Evolutionary conservation across 176 grass and related monocot genomes (phyloP).

Genomic region (Tillandsia fasciculata): DNA sequence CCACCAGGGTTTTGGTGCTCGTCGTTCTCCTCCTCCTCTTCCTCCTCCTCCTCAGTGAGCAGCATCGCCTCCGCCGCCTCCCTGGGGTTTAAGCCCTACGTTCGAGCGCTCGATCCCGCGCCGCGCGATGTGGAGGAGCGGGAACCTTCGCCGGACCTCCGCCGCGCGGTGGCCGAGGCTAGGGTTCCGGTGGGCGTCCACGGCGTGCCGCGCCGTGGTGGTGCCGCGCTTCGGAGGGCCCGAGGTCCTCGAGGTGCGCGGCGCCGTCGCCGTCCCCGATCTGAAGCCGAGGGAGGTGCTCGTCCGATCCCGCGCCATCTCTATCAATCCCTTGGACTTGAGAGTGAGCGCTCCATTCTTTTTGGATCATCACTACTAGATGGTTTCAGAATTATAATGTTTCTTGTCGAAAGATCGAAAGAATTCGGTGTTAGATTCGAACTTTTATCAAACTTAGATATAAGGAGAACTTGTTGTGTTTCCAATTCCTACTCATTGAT

Average conservation of each 20-base stretch:
- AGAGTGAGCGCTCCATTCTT: constrained; percentile 47
- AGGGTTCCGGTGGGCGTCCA: constrained; percentile 17
- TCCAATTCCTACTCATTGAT: neutral
- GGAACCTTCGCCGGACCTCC: constrained; percentile 20
- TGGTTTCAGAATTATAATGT: constrained; percentile 6
- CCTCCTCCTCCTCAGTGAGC: no score
- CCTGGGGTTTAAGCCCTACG: neutral
- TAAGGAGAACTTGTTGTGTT: neutral
- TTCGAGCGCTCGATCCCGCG: neutral
- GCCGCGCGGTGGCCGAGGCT: constrained; percentile 18
- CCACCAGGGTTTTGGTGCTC: constrained; percentile 25
- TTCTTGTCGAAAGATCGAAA: constrained; percentile 1
- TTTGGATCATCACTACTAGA: neutral
- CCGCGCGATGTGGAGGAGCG: constrained; percentile 40
- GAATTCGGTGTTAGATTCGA: no score
- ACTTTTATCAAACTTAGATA: neutral
- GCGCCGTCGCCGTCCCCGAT: constrained; percentile 54
- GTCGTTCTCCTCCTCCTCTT: neutral
- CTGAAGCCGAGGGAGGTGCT: constrained; percentile 80
- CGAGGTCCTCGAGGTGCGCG: constrained; percentile 73
- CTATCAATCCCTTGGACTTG: constrained; percentile 83
- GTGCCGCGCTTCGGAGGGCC: constrained; percentile 80
- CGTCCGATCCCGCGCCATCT: constrained; percentile 73
- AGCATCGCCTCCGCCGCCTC: neutral
- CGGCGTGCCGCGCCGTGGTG: constrained; percentile 55